phyloP scores from a whole-genome alignment of 257 asterid species.

The Solanum bukasovii region DNA sequence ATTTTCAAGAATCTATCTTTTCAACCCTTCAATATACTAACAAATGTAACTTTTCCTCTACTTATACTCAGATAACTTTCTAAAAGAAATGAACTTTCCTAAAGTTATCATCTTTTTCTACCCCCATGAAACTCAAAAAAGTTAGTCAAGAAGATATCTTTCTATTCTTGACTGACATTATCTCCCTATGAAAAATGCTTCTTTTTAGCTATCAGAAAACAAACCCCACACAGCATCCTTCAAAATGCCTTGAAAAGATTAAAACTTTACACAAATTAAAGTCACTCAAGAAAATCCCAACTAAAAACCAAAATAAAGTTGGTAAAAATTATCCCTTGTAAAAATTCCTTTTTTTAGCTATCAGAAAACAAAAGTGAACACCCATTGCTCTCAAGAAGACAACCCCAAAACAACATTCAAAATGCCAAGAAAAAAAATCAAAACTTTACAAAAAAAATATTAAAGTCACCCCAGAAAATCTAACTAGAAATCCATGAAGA shows the following conservation, averaged over 20 bases:
- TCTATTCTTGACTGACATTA: neutral
- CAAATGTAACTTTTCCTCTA: neutral
- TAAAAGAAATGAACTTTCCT: neutral
- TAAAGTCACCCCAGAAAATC: neutral
- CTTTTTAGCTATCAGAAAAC: neutral
- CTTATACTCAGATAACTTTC: neutral
- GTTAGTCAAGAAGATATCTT: neutral
- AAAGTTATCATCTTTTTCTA: neutral
- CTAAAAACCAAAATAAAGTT: neutral
- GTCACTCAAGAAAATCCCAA: neutral
- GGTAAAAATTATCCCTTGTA: neutral
- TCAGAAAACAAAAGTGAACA: neutral
- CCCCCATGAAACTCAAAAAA: neutral
- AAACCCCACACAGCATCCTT: neutral
- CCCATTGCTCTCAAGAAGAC: neutral
- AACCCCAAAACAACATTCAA: neutral
- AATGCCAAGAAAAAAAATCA: neutral
- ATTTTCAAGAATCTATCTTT: constrained; percentile 1
- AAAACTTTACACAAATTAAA: neutral
- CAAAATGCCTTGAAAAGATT: neutral
- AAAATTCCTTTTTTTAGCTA: neutral
- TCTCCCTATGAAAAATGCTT: neutral
- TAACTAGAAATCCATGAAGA: neutral
- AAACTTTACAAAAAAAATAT: neutral
- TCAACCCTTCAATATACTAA: neutral